These are phyloP conservation scores for Mrakia blollopis DNA, from an alignment of 768 basidiomycete genomes.

Conservation along the genomic window DNA sequence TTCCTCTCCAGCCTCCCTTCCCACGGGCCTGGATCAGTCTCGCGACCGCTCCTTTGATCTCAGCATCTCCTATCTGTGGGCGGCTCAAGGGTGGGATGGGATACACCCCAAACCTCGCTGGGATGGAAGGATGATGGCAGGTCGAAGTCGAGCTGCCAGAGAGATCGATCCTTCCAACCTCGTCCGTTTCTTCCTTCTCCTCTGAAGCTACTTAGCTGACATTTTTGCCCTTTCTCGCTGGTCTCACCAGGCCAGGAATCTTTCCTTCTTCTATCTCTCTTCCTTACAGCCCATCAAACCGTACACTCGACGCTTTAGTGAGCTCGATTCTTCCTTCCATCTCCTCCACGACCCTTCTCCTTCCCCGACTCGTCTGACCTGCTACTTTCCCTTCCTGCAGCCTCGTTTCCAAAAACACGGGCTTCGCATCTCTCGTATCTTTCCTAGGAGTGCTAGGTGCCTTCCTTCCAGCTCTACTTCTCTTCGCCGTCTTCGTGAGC, in stretches of 20 bases:
- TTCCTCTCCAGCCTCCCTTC: background rate
- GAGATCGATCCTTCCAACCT: no score
- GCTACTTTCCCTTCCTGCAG: background rate
- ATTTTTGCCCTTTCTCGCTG: background rate
- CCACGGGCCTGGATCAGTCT: background rate
- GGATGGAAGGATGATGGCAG: no score
- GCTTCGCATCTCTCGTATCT: slow-evolving; percentile 39
- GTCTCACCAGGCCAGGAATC: slow-evolving; percentile 37
- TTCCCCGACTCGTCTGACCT: background rate
- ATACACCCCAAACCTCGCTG: no score
- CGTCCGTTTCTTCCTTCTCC: no score
- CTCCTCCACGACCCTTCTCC: background rate
- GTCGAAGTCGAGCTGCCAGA: no score
- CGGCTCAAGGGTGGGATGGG: no score
- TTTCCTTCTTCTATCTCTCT: slow-evolving; percentile 45
- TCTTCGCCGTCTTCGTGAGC: slow-evolving; percentile 19
- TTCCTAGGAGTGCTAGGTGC: slow-evolving; percentile 21
- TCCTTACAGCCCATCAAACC: slow-evolving; percentile 43
- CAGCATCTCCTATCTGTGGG: no score
- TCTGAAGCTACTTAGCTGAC: no score
- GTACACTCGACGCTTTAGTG: slow-evolving; percentile 42
- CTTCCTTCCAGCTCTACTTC: slow-evolving; percentile 3
- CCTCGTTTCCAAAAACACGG: slow-evolving; percentile 42
- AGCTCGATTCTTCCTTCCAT: background rate
- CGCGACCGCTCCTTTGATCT: no score